A percentile compares a stretch with the other conserved stretches of the same genome.
Evolutionary conservation across 306 rosid genomes (phyloP).

Genomic region (Dalbergia cochinchinensis): DNA sequence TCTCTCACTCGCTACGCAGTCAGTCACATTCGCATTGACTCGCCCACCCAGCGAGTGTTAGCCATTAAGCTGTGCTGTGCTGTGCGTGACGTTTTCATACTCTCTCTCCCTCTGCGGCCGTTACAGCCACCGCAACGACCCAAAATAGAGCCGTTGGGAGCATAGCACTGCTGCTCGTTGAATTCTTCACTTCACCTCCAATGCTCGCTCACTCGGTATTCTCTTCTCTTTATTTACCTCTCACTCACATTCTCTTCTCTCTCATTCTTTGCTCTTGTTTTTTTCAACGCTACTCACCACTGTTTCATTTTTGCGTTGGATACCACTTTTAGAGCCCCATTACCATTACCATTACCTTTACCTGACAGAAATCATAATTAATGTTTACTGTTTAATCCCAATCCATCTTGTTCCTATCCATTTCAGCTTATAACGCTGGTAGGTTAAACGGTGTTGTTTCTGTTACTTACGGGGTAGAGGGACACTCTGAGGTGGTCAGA

Average conservation of each 20-base stretch:
- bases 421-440: neutral
- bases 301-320: conserved; percentile 32
- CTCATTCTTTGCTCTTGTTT: neutral
- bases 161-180: neutral
- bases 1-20: neutral
- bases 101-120: conserved; percentile 24
- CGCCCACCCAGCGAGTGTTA: neutral
- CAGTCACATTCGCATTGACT: neutral
- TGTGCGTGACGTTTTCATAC: neutral
- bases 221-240: neutral
- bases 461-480: conserved; percentile 21
- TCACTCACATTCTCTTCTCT: conserved; percentile 32
- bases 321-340: conserved; percentile 3
- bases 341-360: neutral
- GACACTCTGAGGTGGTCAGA: conserved; percentile 53
- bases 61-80: conserved; percentile 21
- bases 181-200: neutral
- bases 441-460: conserved; percentile 3
- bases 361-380: neutral
- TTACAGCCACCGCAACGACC: conserved; percentile 23
- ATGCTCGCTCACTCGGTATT: conserved; percentile 17
- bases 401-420: neutral
- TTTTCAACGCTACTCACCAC: neutral
- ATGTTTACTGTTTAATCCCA: neutral
- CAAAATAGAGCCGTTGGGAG: conserved; percentile 48